Evolutionary conservation across 768 basidiomycete genomes (phyloP).

Genomic region (Tylopilus balloui): DNA sequence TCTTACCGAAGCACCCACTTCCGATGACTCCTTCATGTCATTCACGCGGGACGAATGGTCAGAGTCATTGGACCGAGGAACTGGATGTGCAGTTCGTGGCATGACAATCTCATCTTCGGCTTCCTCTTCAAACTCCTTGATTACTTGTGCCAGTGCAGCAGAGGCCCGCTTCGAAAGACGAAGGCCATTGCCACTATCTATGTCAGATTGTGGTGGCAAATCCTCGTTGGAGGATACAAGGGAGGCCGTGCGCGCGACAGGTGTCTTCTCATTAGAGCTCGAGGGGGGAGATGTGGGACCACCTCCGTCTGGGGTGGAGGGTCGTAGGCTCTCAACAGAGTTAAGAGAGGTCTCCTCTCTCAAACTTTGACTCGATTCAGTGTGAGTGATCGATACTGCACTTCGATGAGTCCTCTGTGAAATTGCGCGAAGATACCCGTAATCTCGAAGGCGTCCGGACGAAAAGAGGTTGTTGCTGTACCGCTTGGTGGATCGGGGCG

Average conservation of each 20-base stretch:
- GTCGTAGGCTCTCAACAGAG: constrained; percentile 46
- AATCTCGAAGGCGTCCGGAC: constrained; percentile 74
- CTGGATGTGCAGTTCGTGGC: constrained; percentile 53
- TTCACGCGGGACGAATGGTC: constrained; percentile 21
- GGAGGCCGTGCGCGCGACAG: constrained; percentile 41
- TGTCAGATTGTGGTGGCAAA: constrained; percentile 14
- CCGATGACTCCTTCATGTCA: constrained; percentile 20
- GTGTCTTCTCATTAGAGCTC: constrained; percentile 41
- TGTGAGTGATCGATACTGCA: constrained; percentile 41
- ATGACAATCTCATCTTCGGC: constrained; percentile 73
- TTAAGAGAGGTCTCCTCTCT: constrained; percentile 41
- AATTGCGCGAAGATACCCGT: constrained; percentile 60
- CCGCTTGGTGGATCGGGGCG: constrained; percentile 55
- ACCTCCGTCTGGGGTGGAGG: constrained; percentile 53
- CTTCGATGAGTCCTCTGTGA: constrained; percentile 40
- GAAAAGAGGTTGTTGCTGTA: constrained; percentile 87
- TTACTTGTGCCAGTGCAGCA: constrained; percentile 68
- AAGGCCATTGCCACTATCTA: constrained; percentile 10
- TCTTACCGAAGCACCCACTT: constrained; percentile 25
- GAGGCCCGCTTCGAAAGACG: constrained; percentile 55
- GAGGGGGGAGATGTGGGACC: constrained; percentile 37
- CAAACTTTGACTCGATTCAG: constrained; percentile 43
- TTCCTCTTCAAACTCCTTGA: constrained; percentile 74
- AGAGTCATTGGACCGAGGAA: constrained; percentile 35
- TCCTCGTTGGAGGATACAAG: constrained; percentile 36